Evolutionary conservation across 345 rosid species (phyloP).

Genomic region (Hirschfeldia incana): DNA sequence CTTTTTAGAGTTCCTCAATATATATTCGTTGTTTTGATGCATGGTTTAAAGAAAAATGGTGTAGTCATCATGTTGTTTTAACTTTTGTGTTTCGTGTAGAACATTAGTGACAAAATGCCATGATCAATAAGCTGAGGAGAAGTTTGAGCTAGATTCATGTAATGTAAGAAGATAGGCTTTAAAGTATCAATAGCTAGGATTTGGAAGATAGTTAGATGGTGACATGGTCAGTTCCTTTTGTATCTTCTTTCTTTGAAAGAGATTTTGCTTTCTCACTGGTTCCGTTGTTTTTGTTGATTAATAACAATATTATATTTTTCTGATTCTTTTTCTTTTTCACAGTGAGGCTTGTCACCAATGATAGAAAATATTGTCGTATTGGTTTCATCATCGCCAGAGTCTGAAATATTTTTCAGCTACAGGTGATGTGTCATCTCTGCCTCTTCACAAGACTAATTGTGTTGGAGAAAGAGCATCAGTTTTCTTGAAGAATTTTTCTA

Average conservation of each 20-base stretch:
- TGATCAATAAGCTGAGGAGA: too few species aligned
- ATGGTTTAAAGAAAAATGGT: too few species aligned
- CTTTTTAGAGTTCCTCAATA: neutral
- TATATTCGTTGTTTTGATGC: too few species aligned
- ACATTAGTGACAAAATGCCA: too few species aligned
- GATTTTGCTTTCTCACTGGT: neutral
- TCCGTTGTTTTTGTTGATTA: neutral
- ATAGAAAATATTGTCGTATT: neutral
- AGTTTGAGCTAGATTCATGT: too few species aligned
- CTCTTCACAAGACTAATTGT: neutral
- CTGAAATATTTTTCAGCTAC: neutral
- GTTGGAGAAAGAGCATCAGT: neutral
- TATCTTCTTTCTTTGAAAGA: neutral
- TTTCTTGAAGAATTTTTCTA: neutral
- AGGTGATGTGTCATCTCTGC: neutral
- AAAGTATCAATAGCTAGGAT: too few species aligned
- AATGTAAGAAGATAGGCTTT: too few species aligned
- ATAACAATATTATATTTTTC: too few species aligned
- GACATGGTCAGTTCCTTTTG: neutral
- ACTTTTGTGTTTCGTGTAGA: too few species aligned
- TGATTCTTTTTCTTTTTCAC: neutral
- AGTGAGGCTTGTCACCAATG: neutral
- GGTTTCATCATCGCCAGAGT: neutral
- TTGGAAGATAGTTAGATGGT: too few species aligned
- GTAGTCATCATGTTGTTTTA: too few species aligned